Evolutionary conservation across 805 yeast species (phyloP), one percentile per base, ranked within the genome.

Genomic region (Cyberlindnera xishuangbannaensis): DNA sequence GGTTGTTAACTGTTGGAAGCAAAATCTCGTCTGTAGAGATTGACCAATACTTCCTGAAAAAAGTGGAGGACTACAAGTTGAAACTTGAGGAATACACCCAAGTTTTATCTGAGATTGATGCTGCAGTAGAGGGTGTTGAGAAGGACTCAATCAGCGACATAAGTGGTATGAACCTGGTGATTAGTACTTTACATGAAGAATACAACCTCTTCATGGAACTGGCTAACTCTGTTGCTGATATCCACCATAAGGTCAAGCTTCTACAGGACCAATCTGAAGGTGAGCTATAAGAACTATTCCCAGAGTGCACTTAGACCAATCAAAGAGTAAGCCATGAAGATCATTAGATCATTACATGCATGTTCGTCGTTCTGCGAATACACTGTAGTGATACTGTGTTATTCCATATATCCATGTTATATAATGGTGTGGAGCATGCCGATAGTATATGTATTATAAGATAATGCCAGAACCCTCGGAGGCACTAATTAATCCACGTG

Each of bases 171-270:
- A 77, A 51, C 38, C 64, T 69, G 43, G 68, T 81, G 18, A 72
- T 79, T 12, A 68, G 70, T 30, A 77, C 84, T 0, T 67, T 83
- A 17, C 73, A 73, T 36, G 78, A 76, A 45, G 90, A 82, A 55
- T 82, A 78, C 51, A 64, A 65, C 27, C 59, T 82, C 33, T 83
- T 80, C 56, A 78, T 81, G 76, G 88, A 81, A 53, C 64, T 79
- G 27, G 80, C 88, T 30, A 83, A 81, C 53, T 70, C 74, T 25
- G 69, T 80, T 51, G 88, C 90, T 3, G 83, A 77, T 44, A 55
- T 80, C 25, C 90, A 82, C 56, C 76, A 72, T 44, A 62, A 61
- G 31, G 69, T 69, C 5, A 68, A 61, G 42, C 41, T 34, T 6
- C 22, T 51, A 2, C 44, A 44, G 23, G 55, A 51, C 22, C 40